Percentiles rank a stretch among this genome's conserved stretches.
These are phyloP conservation scores for Cladosporium halotolerans DNA, from an alignment of 2,329 filamentous ascomycete species.

Conservation along the genomic window DNA sequence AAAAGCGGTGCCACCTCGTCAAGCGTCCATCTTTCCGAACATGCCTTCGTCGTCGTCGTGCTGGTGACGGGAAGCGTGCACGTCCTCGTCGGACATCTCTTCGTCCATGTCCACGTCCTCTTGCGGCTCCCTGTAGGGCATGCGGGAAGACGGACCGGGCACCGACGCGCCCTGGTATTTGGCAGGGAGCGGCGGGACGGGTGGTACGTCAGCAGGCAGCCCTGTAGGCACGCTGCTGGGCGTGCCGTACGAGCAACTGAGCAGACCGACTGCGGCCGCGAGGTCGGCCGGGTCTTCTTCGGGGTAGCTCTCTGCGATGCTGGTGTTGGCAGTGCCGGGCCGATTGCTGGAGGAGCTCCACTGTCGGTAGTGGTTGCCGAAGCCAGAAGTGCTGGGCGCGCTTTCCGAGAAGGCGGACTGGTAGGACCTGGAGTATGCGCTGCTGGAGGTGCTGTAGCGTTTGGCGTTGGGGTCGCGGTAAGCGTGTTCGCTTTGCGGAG, in stretches of 20 bases:
- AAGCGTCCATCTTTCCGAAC: conserved; percentile 95
- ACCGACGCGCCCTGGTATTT: conserved; percentile 56
- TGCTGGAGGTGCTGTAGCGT: conserved; percentile 44
- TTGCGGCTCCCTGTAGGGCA: conserved; percentile 14
- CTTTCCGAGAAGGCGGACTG: conserved; percentile 62
- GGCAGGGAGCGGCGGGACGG: conserved; percentile 78
- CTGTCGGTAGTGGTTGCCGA: conserved; percentile 57
- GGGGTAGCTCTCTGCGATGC: conserved; percentile 58
- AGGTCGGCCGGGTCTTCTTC: conserved; percentile 82
- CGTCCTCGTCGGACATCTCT: conserved; percentile 41
- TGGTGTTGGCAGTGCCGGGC: conserved; percentile 62
- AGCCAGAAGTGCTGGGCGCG: conserved; percentile 47
- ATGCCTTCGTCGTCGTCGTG: conserved; percentile 93
- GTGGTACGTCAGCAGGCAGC: conserved; percentile 68
- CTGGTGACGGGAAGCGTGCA: conserved; percentile 51
- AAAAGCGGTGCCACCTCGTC: conserved; percentile 18
- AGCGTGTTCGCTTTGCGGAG: conserved; percentile 65
- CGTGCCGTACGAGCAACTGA: conserved; percentile 87
- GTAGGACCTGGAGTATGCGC: conserved; percentile 65
- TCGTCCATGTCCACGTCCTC: conserved; percentile 42
- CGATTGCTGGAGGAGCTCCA: conserved; percentile 65
- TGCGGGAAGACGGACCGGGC: conserved; percentile 14
- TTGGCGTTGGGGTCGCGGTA: conserved; percentile 32
- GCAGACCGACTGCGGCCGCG: conserved; percentile 80
- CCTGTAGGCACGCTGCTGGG: conserved; percentile 59